These are phyloP conservation scores for Breynia disticha DNA, from an alignment of 441 rosid genomes.

Conservation along the genomic window DNA sequence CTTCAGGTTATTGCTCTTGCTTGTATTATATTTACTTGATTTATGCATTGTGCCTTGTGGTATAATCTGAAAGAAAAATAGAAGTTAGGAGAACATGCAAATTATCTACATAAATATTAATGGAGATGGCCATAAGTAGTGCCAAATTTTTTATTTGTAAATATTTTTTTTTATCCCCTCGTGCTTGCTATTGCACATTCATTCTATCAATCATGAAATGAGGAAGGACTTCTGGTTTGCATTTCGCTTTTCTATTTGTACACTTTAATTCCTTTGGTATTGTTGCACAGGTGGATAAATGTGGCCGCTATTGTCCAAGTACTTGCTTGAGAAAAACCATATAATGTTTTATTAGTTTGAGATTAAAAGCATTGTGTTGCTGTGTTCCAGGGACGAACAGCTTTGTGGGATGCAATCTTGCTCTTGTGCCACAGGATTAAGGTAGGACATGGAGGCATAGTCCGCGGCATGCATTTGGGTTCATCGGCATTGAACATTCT, in stretches of 20 bases:
- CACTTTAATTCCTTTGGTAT: too few relatives aligned
- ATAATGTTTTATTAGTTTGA: neutral
- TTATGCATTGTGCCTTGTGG: neutral
- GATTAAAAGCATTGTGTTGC: neutral
- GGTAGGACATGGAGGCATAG: constrained; percentile 64
- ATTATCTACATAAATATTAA: too few relatives aligned
- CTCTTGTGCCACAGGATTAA: constrained; percentile 68
- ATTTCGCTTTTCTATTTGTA: too few relatives aligned
- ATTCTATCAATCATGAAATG: too few relatives aligned
- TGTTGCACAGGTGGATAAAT: too few relatives aligned
- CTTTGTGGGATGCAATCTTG: constrained; percentile 81
- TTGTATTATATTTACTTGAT: neutral
- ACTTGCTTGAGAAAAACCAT: neutral
- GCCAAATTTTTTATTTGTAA: too few relatives aligned
- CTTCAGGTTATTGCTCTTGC: constrained; percentile 54
- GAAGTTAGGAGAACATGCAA: neutral
- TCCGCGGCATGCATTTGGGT: constrained; percentile 83
- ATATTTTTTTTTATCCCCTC: too few relatives aligned
- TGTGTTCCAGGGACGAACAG: constrained; percentile 70
- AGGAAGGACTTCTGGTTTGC: too few relatives aligned
- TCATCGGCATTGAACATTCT: constrained; percentile 73
- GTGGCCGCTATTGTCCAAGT: too few relatives aligned
- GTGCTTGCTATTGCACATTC: too few relatives aligned
- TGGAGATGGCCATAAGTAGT: too few relatives aligned
- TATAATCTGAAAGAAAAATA: constrained; percentile 1